Evolutionary conservation across 495 filamentous ascomycete genomes (phyloP).

Genomic region (Daldinia loculata): DNA sequence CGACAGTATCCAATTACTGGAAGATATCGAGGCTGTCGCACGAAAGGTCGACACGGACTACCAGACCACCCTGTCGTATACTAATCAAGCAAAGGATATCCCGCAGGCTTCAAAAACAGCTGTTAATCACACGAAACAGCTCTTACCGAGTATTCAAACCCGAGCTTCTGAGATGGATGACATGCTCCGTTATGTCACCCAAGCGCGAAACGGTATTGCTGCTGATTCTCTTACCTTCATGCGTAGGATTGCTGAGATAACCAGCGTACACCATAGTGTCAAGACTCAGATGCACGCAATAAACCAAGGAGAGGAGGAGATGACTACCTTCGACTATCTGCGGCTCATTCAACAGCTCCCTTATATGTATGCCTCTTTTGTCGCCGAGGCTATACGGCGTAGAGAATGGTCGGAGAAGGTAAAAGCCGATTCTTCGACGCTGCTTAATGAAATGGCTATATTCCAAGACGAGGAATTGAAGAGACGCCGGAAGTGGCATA

Average conservation of each 20-base stretch:
- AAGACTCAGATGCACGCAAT: slow-evolving; percentile 75
- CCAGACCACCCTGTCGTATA: slow-evolving; percentile 75
- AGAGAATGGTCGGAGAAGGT: slow-evolving; percentile 93
- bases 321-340: slow-evolving; percentile 78
- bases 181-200: slow-evolving; percentile 70
- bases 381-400: slow-evolving; percentile 84
- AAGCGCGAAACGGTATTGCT: slow-evolving; percentile 65
- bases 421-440: slow-evolving; percentile 78
- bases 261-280: slow-evolving; percentile 73
- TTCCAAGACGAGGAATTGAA: slow-evolving; percentile 91
- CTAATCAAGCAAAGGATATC: slow-evolving; percentile 73
- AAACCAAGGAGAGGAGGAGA: slow-evolving; percentile 71
- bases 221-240: slow-evolving; percentile 72
- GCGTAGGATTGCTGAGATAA: slow-evolving; percentile 80
- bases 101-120: slow-evolving; percentile 87
- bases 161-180: slow-evolving; percentile 79
- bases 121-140: slow-evolving; percentile 82
- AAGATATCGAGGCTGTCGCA: slow-evolving; percentile 85
- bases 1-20: slow-evolving; percentile 65
- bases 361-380: slow-evolving; percentile 84
- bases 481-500: slow-evolving; percentile 88
- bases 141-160: slow-evolving; percentile 80
- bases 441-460: slow-evolving; percentile 90
- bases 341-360: slow-evolving; percentile 81
- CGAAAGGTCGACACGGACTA: slow-evolving; percentile 89